Base-by-base conservation (phyloP, 768 basidiomycete genomes). In the Cantharellus anzutake region DNA sequence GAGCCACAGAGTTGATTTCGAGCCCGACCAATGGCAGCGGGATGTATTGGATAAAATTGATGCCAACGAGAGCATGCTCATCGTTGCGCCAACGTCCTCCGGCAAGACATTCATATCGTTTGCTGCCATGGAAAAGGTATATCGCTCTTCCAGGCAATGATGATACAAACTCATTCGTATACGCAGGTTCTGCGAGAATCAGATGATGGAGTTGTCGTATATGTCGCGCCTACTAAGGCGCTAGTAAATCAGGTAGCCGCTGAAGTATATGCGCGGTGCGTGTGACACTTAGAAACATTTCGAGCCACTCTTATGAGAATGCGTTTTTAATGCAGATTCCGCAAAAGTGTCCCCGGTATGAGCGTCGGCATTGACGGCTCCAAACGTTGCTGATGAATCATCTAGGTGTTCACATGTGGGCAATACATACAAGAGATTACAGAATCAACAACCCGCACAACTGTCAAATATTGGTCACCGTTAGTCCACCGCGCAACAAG, bases 191-290 rank as follows among this genome's bases (percentile, higher is more conserved):
- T 86, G 2, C 71, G 80, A 59, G 72, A 71, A 44, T 81, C 81
- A 0, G 80, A 86, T 64, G 77, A 84, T 50, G 82, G 80, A 0
- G 73, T 86, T 48, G 66, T 86, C 41, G 78, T 86, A 20, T 86
- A 86, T 66, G 76, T 86, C 50, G 83, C 84, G 0, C 84, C 84
- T 0, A 84, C 84, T 4, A 86, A 86, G 66, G 82, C 84, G 0
- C 73, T 86, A 0, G 84, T 86, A 56, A 75, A 74, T 41, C 84
- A 86, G 64, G 65, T 69, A 11, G 80, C 83, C 0, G 81, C 84
- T 0, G 84, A 86, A 65, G 74, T 84, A n/a, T 83, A 83, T 60
- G 83, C 79, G 2, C 73, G 83, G 3, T 85, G 20, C 20, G 20
- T 29, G 20, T 29, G 20, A 29, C 20, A 29, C 82, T 67, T 75